Evolutionary conservation across 2,329 filamentous ascomycete species (phyloP).

Genomic region (Tolypocladium sp.): DNA sequence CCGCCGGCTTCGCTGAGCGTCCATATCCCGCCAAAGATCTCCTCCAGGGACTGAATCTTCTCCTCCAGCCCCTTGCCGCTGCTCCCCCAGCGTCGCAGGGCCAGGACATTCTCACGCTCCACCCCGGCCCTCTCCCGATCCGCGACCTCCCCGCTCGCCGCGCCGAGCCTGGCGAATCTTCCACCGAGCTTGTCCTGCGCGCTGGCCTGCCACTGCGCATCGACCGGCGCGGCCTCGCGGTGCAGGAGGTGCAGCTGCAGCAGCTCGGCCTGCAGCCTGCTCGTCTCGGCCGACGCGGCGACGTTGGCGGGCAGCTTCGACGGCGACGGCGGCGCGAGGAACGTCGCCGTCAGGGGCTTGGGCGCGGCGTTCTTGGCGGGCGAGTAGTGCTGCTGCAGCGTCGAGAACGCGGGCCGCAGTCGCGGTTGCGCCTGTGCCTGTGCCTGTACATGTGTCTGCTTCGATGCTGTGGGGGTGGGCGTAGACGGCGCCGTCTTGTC

Average conservation of each 20-base stretch:
- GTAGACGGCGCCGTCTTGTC: slow-evolving; percentile 9
- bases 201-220: slow-evolving; percentile 44
- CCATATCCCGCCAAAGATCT: slow-evolving; percentile 48
- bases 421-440: slow-evolving; percentile 18
- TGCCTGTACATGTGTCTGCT: slow-evolving; percentile 9
- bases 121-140: slow-evolving; percentile 30
- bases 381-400: slow-evolving; percentile 58
- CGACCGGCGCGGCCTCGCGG: slow-evolving; percentile 36
- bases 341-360: slow-evolving; percentile 50
- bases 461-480: slow-evolving; percentile 7
- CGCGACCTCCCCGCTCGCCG: slow-evolving; percentile 23
- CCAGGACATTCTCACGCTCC: slow-evolving; percentile 41
- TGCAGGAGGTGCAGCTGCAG: slow-evolving; percentile 58
- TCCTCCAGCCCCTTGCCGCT: slow-evolving; percentile 37
- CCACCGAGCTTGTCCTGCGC: slow-evolving; percentile 38
- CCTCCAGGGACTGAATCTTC: slow-evolving; percentile 48
- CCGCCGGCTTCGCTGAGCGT: slow-evolving; percentile 45
- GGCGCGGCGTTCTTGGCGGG: slow-evolving; percentile 52
- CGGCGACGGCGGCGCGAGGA: slow-evolving; percentile 51
- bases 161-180: slow-evolving; percentile 32
- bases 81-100: slow-evolving; percentile 41
- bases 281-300: slow-evolving; percentile 47
- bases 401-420: slow-evolving; percentile 49
- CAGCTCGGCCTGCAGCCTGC: slow-evolving; percentile 52
- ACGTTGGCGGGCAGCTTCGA: slow-evolving; percentile 53